Evolutionary conservation across 1,284 basidiomycete genomes (phyloP), one percentile per base, ranked within the genome.

Genomic region (Blastosporella zonata): DNA sequence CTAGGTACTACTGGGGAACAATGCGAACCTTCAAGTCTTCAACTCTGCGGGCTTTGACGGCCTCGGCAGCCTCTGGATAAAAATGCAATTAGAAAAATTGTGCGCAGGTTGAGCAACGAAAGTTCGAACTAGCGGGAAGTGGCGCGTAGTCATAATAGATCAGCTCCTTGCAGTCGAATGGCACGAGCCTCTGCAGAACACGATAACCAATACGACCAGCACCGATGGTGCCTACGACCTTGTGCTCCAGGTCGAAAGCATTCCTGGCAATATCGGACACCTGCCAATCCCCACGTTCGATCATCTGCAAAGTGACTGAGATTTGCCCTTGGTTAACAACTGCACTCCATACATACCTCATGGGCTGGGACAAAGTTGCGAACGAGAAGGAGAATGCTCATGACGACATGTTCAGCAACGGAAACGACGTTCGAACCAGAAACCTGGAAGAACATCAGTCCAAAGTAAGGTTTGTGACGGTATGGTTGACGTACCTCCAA

Each of bases 81-180:
- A 17, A 13, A 7, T 20, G 20, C 34, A 15, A 34, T 39, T 29
- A 39, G 3, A 10, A 49, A 27, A 6, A 40, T n/a, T n/a, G n/a
- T 1, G 23, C 13, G 13, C 10, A 35, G 10, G 1, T 25, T 38
- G n/a, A 38, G 17, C 9, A 29, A 20, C 25, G 29, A 29, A 15
- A 9, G 23, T 15, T 53, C 64, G 31, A 58, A 82, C 82, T 77
- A 55, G 73, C 74, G n/a, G 91, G 88, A 39, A 96, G 82, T 52
- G 86, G 73, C 20, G 81, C 76, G 70, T 97, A 97, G 74, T 97
- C 94, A 68, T 89, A 97, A 79, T 95, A 97, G 47, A 96, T 70
- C 43, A 97, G 81, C 66, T 96, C 91, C 69, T 94, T 95, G 77
- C 81, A 83, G 72, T 93, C 78, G 73, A 98, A 97, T 2, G 91